phyloP scores from a whole-genome alignment of 192 early-diverging fungal species.

The Dispira parvispora region DNA sequence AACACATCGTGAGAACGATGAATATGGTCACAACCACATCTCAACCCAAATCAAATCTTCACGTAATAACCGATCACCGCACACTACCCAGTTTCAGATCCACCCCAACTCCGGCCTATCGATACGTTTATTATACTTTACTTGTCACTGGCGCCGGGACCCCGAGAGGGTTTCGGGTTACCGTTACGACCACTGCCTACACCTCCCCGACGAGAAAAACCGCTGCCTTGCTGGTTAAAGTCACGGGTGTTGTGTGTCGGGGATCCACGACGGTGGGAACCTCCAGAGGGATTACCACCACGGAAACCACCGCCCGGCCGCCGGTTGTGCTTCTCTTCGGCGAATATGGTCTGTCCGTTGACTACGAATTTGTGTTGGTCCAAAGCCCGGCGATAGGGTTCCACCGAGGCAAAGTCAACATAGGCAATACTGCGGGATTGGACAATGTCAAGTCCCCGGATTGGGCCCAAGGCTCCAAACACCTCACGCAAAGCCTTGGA shows the following conservation, averaged over 20 bases:
- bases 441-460: conserved; percentile 41
- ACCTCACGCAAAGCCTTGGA: conserved; percentile 31
- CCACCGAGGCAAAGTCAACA: conserved; percentile 49
- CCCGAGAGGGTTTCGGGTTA: background rate
- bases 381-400: conserved; percentile 42
- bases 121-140: background rate
- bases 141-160: background rate
- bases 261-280: background rate
- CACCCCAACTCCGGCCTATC: background rate
- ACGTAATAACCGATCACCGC: background rate
- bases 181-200: background rate
- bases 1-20: background rate
- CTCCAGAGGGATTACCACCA: conserved; percentile 8
- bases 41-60: background rate
- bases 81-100: background rate
- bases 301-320: conserved; percentile 21
- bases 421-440: conserved; percentile 38
- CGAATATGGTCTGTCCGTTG: conserved; percentile 11
- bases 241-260: conserved; percentile 1
- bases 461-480: conserved; percentile 36
- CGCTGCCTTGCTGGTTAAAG: background rate
- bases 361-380: conserved; percentile 14
- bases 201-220: background rate
- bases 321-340: conserved; percentile 22
- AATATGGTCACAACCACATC: background rate